Base-by-base conservation (phyloP, 2,329 filamentous ascomycete genomes). In the Magnaporthiopsis poae region DNA sequence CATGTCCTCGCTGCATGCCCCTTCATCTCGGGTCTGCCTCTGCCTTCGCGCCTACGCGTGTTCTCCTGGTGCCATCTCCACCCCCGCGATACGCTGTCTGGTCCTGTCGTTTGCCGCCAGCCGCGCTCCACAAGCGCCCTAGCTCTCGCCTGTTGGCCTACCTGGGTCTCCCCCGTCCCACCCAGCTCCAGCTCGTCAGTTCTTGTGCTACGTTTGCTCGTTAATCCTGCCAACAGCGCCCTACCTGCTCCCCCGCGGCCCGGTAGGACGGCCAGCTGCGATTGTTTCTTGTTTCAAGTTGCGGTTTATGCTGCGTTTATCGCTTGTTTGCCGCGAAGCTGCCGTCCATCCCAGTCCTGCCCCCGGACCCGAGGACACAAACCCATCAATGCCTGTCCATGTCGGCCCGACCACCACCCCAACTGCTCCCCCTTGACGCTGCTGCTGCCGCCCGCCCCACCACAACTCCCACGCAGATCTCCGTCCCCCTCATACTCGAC, bases 201-300 rank as follows among this genome's bases (percentile, higher is more conserved):
- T 25, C 46, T 21, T 46, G 39, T 46, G 39, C 3, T 46, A 15
- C 39, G 15, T 46, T 46, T 46, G 46, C n/a, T 25, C 8, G n/a
- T 11, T 56, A 7, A n/a, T 25, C 21, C n/a, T 25, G 18, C 46
- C 46, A 56, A 56, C 46, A n/a, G 18, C 31, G 31, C 46, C 11
- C 60, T 29, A 12, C 9, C 60, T 31, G 1, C 60, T 61, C 18
- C 25, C 60, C 60, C 25, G 60, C 60, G 60, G n/a, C 25, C 46
- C 46, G 15, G 46, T 18, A 61, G 29, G 13, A 11, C 25, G 25
- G 11, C 60, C 60, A 31, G 25, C n/a, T 18, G 60, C 27, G 18
- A 29, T 62, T 62, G 61, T 62, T 62, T 62, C 61, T 33, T 62
- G 61, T 62, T 62, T 62, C 61, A 62, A 62, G 61, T 62, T 21